phyloP scores from a whole-genome alignment of 2,329 filamentous ascomycete genomes.

The Rugonectria rugulosa region DNA sequence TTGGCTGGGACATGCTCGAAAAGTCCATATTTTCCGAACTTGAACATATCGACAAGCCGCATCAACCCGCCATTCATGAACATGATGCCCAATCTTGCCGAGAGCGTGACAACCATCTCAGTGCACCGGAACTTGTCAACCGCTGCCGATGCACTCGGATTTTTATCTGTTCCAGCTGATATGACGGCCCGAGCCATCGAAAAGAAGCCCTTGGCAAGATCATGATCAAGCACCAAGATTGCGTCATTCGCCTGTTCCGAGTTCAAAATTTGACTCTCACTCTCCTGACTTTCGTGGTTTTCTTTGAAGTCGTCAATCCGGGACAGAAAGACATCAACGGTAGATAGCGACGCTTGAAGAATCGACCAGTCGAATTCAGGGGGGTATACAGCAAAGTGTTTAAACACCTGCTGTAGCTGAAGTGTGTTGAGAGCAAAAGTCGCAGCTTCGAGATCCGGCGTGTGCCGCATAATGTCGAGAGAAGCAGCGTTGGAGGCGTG shows the following conservation, averaged over 20 bases:
- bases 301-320: slow-evolving; percentile 53
- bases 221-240: slow-evolving; percentile 55
- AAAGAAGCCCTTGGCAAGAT: slow-evolving; percentile 56
- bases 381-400: slow-evolving; percentile 52
- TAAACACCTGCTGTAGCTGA: slow-evolving; percentile 61
- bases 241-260: slow-evolving; percentile 57
- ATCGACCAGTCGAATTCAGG: slow-evolving; percentile 58
- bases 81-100: slow-evolving; percentile 54
- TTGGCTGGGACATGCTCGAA: slow-evolving; percentile 54
- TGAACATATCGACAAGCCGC: slow-evolving; percentile 55
- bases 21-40: slow-evolving; percentile 55
- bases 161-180: slow-evolving; percentile 27
- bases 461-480: slow-evolving; percentile 58
- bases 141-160: slow-evolving; percentile 19
- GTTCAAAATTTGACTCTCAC: slow-evolving; percentile 48
- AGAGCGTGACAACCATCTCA: slow-evolving; percentile 55
- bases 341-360: slow-evolving; percentile 54
- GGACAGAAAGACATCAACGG: slow-evolving; percentile 55
- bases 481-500: slow-evolving; percentile 57
- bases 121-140: slow-evolving; percentile 44
- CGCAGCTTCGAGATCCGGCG: slow-evolving; percentile 54
- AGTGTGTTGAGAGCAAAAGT: slow-evolving; percentile 58
- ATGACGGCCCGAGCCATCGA: slow-evolving; percentile 54
- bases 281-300: slow-evolving; percentile 47
- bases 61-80: slow-evolving; percentile 55